Evolutionary conservation across 2,329 filamentous ascomycete species (phyloP).

Genomic region (Chaetomium globosum): DNA sequence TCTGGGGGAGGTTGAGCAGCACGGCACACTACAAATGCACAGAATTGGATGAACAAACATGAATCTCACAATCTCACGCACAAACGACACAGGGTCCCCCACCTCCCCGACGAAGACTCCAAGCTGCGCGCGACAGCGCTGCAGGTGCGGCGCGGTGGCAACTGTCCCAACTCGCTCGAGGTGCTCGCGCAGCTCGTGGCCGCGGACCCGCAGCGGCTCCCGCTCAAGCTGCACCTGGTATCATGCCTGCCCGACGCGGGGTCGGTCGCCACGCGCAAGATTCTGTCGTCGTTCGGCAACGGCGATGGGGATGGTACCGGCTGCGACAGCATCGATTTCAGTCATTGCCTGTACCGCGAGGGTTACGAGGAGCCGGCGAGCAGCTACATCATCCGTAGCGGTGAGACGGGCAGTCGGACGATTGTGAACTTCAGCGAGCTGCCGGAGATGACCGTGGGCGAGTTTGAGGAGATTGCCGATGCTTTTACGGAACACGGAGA

Average conservation of each 20-base stretch:
- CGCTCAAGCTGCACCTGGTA: slow-evolving; percentile 46
- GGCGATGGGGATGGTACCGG: slow-evolving; percentile 10
- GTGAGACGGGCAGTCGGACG: slow-evolving; percentile 62
- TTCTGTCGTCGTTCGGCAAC: slow-evolving; percentile 57
- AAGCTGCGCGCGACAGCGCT: slow-evolving; percentile 68
- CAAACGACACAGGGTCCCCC: slow-evolving; percentile 55
- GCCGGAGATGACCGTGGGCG: slow-evolving; percentile 65
- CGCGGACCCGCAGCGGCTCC: slow-evolving; percentile 33
- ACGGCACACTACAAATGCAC: background rate
- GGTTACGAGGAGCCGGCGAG: slow-evolving; percentile 61
- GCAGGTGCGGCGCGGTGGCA: slow-evolving; percentile 67
- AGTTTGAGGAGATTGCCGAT: slow-evolving; percentile 56
- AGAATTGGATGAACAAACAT: background rate
- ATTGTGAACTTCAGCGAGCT: slow-evolving; percentile 71
- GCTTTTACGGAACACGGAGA: slow-evolving; percentile 42
- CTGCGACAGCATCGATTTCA: slow-evolving; percentile 45
- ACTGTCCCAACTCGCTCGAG: slow-evolving; percentile 71
- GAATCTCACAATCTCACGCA: slow-evolving; percentile 14
- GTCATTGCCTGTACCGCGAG: slow-evolving; percentile 62
- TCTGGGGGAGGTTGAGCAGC: background rate
- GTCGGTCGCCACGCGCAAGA: slow-evolving; percentile 55
- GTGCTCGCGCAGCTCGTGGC: slow-evolving; percentile 66
- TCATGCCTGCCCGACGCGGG: slow-evolving; percentile 56
- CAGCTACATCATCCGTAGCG: slow-evolving; percentile 69
- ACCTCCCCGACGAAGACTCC: slow-evolving; percentile 70